Base-by-base conservation (phyloP, 176 grass and related monocot genomes). In the Avena sativa region DNA sequence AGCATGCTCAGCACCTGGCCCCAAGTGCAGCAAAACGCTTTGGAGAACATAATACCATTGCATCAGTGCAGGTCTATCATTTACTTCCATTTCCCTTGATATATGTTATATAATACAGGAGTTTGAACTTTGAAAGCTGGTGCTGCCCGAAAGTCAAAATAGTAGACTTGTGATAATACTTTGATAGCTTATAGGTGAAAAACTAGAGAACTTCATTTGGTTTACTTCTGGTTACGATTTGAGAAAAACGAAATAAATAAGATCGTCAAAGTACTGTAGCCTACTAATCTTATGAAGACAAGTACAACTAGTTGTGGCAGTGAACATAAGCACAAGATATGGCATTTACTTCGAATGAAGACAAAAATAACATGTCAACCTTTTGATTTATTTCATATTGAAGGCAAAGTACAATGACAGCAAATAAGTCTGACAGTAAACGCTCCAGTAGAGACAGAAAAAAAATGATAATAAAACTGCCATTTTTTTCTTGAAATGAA, bases 1-100 rank as follows among this genome's bases (percentile, higher is more conserved):
- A 99, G 81, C 97, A 99, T 87, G 92, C 94, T 4, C 97, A 99
- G 26, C 97, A 99, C 89, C 89, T 99, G 17, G 73, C 86, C 71
- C 90, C 89, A 51, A 88, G 76, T 79, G 84, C 94, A 84, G 65
- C 87, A 8, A 83, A 68, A 8, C 92, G 90, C 46, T 99, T 99
- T 87, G 90, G 94, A 43, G 52, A 96, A 86, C 92, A 99, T 80
- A 87, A 21, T 76, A 85, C 79, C 76, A 86, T 96, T 83, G 92
- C 97, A 47, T 99, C 94, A 0, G 94, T 99, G 17, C 94, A 99
- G 92, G 97, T 98, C 74, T 62, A 79, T 0, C 57, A 84, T 86
- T 80, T 19, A 2, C 19, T 38, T 81, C 50, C 44, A 30, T 34
- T 90, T 61, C 50, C 51, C 21, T 25, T 88, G 20, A 28, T 76